A percentile compares a stretch with the other conserved stretches of the same genome.
Conservation (phyloP, 2,329 filamentous ascomycete species). For the Colletotrichum cordylinicola region DNA sequence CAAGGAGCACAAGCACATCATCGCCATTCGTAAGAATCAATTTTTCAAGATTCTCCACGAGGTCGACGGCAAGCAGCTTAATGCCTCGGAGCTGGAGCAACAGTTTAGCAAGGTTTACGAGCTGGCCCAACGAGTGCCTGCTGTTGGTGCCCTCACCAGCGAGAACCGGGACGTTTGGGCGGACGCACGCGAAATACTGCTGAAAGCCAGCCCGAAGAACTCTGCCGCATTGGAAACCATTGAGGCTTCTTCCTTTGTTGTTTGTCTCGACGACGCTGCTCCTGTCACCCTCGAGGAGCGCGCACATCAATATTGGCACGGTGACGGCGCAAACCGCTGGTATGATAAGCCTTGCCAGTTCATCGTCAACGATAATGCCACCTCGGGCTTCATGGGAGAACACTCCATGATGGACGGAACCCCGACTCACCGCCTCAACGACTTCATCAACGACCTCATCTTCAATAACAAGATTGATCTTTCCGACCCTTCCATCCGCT, state of each 20-base stretch:
- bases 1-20: constrained; percentile 82
- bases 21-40: constrained; percentile 93
- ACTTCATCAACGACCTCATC: constrained; percentile 90
- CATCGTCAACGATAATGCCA: constrained; percentile 97
- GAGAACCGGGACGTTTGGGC: constrained; percentile 96
- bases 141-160: constrained; percentile 84
- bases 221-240: constrained; percentile 78
- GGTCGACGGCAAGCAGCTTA: constrained; percentile 83
- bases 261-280: constrained; percentile 90
- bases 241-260: constrained; percentile 86
- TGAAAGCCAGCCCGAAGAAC: constrained; percentile 81
- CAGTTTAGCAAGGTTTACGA: constrained; percentile 89
- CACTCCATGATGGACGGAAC: constrained; percentile 99
- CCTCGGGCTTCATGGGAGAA: constrained; percentile 96
- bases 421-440: constrained; percentile 94
- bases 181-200: constrained; percentile 77
- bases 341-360: constrained; percentile 98
- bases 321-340: constrained; percentile 94
- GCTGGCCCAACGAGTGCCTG: constrained; percentile 71
- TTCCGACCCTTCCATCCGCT: constrained; percentile 77
- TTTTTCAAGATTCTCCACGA: constrained; percentile 93
- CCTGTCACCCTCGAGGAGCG: constrained; percentile 96
- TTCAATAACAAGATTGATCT: constrained; percentile 95
- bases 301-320: constrained; percentile 97
- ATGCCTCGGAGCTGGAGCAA: constrained; percentile 85